Evolutionary conservation across 192 early-diverging fungal genomes (phyloP).

Genomic region (Rhizophagus prolifer): DNA sequence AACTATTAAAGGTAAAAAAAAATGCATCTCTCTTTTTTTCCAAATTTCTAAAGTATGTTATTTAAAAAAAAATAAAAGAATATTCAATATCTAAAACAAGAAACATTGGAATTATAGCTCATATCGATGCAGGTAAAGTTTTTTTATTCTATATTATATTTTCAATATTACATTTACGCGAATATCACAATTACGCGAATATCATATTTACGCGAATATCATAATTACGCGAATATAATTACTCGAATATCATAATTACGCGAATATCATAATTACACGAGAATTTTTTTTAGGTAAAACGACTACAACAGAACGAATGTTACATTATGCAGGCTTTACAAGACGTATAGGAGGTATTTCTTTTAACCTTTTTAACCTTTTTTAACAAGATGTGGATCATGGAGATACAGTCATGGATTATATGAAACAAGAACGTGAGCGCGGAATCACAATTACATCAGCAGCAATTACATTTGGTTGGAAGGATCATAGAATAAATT

Average conservation of each 20-base stretch:
- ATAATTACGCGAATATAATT: no score
- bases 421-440: slow-evolving; percentile 80
- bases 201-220: no score
- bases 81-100: slow-evolving; percentile 53
- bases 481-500: slow-evolving; percentile 61
- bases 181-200: no score
- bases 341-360: slow-evolving; percentile 77
- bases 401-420: slow-evolving; percentile 97
- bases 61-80: slow-evolving; percentile 24
- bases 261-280: no score
- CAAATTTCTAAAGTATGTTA: no score
- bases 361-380: no score
- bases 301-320: slow-evolving; percentile 97
- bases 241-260: no score
- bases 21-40: no score
- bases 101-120: slow-evolving; percentile 95
- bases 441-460: slow-evolving; percentile 92
- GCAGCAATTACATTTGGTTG: slow-evolving; percentile 72
- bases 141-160: no score
- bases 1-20: no score
- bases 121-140: slow-evolving; percentile 91
- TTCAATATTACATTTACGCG: no score
- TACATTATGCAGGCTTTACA: slow-evolving; percentile 92
- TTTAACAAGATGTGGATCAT: slow-evolving; percentile 72
- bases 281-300: slow-evolving; percentile 61